phyloP scores from a whole-genome alignment of 2,329 filamentous ascomycete species.

The Fusarium piperis region DNA sequence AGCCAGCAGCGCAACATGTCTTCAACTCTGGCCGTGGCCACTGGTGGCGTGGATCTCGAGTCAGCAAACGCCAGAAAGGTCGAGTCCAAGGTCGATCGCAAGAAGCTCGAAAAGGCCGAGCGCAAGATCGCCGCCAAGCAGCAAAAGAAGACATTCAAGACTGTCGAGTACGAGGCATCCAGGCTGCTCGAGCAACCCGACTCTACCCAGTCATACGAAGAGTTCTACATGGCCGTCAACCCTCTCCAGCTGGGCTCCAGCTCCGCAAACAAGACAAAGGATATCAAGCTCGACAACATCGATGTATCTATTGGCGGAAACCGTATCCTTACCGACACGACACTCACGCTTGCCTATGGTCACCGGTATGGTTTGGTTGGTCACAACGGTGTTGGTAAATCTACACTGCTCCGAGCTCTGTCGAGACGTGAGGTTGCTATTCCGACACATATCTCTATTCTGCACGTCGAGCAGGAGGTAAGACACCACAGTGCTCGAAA shows the following conservation, averaged over 20 bases:
- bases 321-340: conserved; percentile 91
- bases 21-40: conserved; percentile 88
- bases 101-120: conserved; percentile 99
- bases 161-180: conserved; percentile 96
- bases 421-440: conserved; percentile 94
- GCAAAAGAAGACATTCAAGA: conserved; percentile 98
- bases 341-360: conserved; percentile 88
- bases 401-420: conserved; percentile 90
- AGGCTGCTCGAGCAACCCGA: conserved; percentile 85
- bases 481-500: conserved; percentile 24
- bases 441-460: conserved; percentile 96
- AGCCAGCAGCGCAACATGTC: conserved; percentile 95
- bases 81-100: conserved; percentile 95
- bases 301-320: conserved; percentile 91
- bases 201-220: conserved; percentile 91
- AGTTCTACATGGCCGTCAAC: conserved; percentile 99
- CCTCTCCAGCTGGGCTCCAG: conserved; percentile 84
- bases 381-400: conserved; percentile 99
- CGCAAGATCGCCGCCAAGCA: conserved; percentile 98
- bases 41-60: conserved; percentile 88
- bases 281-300: conserved; percentile 96
- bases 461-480: conserved; percentile 98
- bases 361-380: conserved; percentile 96
- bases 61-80: conserved; percentile 93
- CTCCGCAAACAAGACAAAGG: conserved; percentile 89